phyloP scores from a whole-genome alignment of 331 rosid species.

The Dryas integrifolia region DNA sequence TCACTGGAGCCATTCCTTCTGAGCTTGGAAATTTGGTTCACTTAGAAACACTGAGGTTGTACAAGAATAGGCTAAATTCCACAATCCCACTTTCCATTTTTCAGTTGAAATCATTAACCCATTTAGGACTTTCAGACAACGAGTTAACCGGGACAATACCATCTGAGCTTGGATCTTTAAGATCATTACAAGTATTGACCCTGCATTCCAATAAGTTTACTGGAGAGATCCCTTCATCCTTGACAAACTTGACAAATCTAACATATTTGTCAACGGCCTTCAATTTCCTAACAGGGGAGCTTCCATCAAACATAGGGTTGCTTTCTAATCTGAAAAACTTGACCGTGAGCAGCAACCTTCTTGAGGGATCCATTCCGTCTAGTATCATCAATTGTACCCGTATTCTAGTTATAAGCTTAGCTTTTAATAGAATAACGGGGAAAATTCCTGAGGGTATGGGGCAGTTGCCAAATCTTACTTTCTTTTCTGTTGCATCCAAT shows the following conservation, averaged over 20 bases:
- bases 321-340: slow-evolving; percentile 61
- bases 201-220: slow-evolving; percentile 59
- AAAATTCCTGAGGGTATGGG: slow-evolving; percentile 60
- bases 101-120: slow-evolving; percentile 51
- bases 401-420: slow-evolving; percentile 42
- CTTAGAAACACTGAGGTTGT: slow-evolving; percentile 45
- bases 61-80: slow-evolving; percentile 50
- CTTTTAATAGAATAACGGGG: slow-evolving; percentile 49
- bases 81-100: slow-evolving; percentile 64
- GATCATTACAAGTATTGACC: slow-evolving; percentile 55
- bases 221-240: slow-evolving; percentile 61
- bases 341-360: slow-evolving; percentile 29
- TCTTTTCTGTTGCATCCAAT: slow-evolving; percentile 44
- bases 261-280: slow-evolving; percentile 51
- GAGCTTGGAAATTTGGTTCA: slow-evolving; percentile 59
- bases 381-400: slow-evolving; percentile 65
- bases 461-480: slow-evolving; percentile 54
- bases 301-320: slow-evolving; percentile 62
- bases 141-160: slow-evolving; percentile 60
- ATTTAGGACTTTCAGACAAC: slow-evolving; percentile 60
- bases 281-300: slow-evolving; percentile 65
- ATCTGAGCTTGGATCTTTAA: slow-evolving; percentile 58
- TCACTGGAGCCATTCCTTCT: slow-evolving; percentile 62
- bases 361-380: slow-evolving; percentile 63
- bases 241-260: slow-evolving; percentile 61